Evolutionary conservation across 768 basidiomycete species (phyloP).

Genomic region (Nidularia pulvinata): DNA sequence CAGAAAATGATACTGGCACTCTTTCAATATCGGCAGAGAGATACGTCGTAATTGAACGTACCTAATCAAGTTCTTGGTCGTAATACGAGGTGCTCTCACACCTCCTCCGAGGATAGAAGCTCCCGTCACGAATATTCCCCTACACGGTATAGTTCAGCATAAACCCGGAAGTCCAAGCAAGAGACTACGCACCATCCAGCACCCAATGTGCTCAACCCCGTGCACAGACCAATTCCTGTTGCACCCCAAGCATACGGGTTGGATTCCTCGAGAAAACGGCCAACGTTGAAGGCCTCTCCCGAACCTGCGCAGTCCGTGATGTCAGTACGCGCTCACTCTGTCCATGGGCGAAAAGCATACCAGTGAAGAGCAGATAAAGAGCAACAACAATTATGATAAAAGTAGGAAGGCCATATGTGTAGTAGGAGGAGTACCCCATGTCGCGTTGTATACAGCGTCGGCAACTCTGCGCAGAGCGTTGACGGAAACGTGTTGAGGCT

Average conservation of each 20-base stretch:
- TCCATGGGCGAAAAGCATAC: slow-evolving; percentile 41
- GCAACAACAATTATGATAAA: slow-evolving; percentile 67
- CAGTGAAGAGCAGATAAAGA: slow-evolving; percentile 89
- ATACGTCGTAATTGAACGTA: slow-evolving; percentile 29
- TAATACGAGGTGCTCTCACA: slow-evolving; percentile 89
- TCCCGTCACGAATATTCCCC: slow-evolving; percentile 98
- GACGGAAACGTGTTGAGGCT: background rate
- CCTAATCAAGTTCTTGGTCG: slow-evolving; percentile 98
- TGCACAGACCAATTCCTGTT: slow-evolving; percentile 89
- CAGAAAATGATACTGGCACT: slow-evolving; percentile 91
- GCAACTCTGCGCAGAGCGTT: slow-evolving; percentile 1
- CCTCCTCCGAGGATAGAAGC: slow-evolving; percentile 97
- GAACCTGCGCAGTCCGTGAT: slow-evolving; percentile 48
- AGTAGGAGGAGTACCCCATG: slow-evolving; percentile 59
- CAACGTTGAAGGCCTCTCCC: slow-evolving; percentile 92
- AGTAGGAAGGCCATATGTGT: slow-evolving; percentile 66
- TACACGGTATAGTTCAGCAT: slow-evolving; percentile 24
- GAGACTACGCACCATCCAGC: slow-evolving; percentile 82
- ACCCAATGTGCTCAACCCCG: slow-evolving; percentile 91
- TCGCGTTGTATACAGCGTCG: slow-evolving; percentile 1
- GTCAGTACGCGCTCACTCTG: background rate
- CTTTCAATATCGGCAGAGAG: background rate
- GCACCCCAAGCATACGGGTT: slow-evolving; percentile 94
- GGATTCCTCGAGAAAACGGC: slow-evolving; percentile 91
- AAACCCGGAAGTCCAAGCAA: background rate